Conservation (phyloP, 345 rosid species). For the Hibiscus trionum region DNA sequence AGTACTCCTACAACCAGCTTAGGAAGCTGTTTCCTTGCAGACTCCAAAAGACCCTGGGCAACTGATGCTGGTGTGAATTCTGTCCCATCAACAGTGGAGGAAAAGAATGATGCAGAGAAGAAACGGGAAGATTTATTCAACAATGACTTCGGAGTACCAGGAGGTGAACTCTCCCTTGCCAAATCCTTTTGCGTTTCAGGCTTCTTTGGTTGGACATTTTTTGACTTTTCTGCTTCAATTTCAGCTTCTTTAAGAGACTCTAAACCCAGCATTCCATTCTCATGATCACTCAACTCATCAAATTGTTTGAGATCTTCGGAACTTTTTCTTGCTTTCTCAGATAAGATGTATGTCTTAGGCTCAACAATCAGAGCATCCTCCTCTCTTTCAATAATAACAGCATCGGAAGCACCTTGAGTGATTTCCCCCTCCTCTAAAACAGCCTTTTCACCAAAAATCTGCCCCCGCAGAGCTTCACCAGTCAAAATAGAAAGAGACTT, state of each 20-base stretch:
- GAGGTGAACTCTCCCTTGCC: background rate
- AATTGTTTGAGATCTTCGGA: background rate
- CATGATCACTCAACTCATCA: background rate
- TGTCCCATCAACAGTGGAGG: background rate
- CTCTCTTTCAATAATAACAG: background rate
- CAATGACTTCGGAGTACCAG: background rate
- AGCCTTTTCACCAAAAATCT: background rate
- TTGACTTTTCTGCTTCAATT: conserved; percentile 3
- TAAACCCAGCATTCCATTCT: background rate
- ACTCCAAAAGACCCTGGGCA: conserved; percentile 2
- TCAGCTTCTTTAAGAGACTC: background rate
- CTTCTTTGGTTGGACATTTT: background rate
- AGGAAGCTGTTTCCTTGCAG: background rate
- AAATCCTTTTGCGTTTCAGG: background rate
- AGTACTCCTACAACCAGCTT: background rate
- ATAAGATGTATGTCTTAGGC: background rate
- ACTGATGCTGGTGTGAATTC: background rate
- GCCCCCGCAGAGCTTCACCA: background rate
- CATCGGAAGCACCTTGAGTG: background rate
- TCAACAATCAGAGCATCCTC: background rate
- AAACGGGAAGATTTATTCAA: conserved; percentile 3
- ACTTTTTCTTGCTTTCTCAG: background rate
- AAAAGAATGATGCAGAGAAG: conserved; percentile 5
- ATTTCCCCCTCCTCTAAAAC: background rate
- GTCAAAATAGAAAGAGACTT: background rate